phyloP scores from a whole-genome alignment of 306 rosid genomes.

The Fragaria iinumae region DNA sequence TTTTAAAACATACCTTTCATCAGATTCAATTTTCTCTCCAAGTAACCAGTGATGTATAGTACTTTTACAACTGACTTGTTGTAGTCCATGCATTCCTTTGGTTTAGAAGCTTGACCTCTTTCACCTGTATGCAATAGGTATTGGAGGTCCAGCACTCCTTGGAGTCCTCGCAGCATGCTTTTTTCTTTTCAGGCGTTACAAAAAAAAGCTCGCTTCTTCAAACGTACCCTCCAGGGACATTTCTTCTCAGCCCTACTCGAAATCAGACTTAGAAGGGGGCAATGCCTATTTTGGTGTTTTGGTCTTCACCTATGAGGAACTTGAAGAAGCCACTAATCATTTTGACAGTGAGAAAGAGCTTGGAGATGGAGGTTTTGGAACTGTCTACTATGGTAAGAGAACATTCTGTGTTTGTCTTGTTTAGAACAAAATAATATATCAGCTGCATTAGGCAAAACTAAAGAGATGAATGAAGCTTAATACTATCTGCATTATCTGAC shows the following conservation, averaged over 20 bases:
- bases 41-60: neutral
- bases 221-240: conserved; percentile 11
- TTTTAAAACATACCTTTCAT: neutral
- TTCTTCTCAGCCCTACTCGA: conserved; percentile 23
- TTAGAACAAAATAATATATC: neutral
- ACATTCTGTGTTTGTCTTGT: neutral
- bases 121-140: conserved; percentile 20
- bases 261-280: conserved; percentile 33
- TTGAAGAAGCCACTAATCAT: conserved; percentile 55
- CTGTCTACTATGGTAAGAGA: conserved; percentile 56
- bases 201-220: conserved; percentile 15
- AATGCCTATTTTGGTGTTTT: conserved; percentile 41
- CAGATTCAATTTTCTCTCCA: neutral
- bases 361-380: conserved; percentile 73
- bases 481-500: neutral
- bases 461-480: neutral
- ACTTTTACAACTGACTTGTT: neutral
- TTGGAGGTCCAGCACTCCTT: neutral
- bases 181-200: conserved; percentile 13
- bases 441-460: neutral
- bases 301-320: conserved; percentile 53
- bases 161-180: neutral
- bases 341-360: conserved; percentile 42
- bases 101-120: neutral
- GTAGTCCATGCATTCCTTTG: neutral